These are phyloP conservation scores for Trichoderma guizhouense DNA, from an alignment of 2,329 filamentous ascomycete species.

Conservation along the genomic window DNA sequence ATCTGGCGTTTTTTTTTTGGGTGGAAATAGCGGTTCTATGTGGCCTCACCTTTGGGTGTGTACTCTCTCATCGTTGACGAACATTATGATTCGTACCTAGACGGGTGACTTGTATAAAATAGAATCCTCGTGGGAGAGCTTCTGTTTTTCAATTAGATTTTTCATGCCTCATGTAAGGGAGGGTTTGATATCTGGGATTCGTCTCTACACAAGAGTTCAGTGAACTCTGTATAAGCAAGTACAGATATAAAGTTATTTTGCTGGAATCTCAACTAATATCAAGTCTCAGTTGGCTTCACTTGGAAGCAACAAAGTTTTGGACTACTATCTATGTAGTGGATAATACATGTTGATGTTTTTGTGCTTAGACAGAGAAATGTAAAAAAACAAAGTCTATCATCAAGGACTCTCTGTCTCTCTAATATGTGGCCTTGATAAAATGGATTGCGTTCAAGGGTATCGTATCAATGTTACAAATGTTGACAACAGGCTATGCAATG, in stretches of 20 bases:
- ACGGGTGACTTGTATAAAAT: background rate
- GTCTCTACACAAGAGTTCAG: background rate
- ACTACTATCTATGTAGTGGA: background rate
- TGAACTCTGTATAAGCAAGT: background rate
- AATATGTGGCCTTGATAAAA: background rate
- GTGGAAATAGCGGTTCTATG: background rate
- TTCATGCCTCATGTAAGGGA: background rate
- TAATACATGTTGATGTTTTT: background rate
- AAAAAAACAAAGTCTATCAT: background rate
- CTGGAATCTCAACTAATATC: background rate
- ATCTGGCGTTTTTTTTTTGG: background rate
- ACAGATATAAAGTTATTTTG: background rate
- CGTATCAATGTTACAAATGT: slow-evolving; percentile 18
- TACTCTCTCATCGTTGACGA: background rate
- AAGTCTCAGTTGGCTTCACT: background rate
- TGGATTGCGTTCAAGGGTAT: slow-evolving; percentile 20
- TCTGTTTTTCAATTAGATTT: background rate
- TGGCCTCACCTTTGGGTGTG: background rate
- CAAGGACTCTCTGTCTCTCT: background rate
- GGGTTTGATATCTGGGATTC: too few species aligned
- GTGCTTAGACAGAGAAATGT: background rate
- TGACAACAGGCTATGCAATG: slow-evolving; percentile 16
- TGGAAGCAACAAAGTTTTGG: background rate
- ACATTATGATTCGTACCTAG: background rate
- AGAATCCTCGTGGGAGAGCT: background rate